Evolutionary conservation across 163 green algal species (phyloP).

Genomic region (Volvox carteri): DNA sequence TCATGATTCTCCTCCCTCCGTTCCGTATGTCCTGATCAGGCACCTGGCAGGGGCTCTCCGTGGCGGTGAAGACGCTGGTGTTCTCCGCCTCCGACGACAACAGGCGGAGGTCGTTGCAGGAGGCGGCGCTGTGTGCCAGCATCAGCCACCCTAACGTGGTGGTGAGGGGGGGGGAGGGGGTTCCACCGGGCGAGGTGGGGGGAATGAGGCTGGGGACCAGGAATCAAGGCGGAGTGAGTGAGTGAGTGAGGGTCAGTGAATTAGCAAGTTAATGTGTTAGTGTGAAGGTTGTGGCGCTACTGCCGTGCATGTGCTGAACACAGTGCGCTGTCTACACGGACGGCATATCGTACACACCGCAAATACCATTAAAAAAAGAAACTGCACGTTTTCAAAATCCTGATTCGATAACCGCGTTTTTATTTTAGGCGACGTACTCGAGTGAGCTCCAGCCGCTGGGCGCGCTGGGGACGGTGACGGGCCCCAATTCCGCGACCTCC

Average conservation of each 20-base stretch:
- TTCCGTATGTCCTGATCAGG: constrained; percentile 18
- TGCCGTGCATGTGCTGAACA: too few species aligned
- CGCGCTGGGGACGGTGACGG: background rate
- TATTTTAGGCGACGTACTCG: constrained; percentile 40
- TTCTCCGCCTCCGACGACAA: constrained; percentile 2
- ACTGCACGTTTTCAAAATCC: too few species aligned
- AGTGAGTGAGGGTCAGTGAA: too few species aligned
- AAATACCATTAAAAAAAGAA: too few species aligned
- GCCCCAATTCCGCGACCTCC: too few species aligned
- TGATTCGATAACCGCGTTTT: too few species aligned
- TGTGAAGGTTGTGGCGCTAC: too few species aligned
- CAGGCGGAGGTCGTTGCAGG: constrained; percentile 37
- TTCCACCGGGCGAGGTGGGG: background rate
- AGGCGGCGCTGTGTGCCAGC: constrained; percentile 52
- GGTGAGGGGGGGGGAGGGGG: background rate
- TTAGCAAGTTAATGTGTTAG: too few species aligned
- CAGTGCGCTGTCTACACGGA: too few species aligned
- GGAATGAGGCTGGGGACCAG: background rate
- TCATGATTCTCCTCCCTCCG: too few species aligned
- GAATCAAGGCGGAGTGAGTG: too few species aligned
- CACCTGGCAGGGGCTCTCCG: constrained; percentile 57
- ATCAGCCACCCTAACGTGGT: constrained; percentile 53
- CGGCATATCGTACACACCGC: too few species aligned
- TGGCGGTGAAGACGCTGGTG: constrained; percentile 62
- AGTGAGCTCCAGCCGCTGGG: constrained; percentile 44